Conservation (phyloP, 2,329 filamentous ascomycete genomes). For the Monosporascus sp. region DNA sequence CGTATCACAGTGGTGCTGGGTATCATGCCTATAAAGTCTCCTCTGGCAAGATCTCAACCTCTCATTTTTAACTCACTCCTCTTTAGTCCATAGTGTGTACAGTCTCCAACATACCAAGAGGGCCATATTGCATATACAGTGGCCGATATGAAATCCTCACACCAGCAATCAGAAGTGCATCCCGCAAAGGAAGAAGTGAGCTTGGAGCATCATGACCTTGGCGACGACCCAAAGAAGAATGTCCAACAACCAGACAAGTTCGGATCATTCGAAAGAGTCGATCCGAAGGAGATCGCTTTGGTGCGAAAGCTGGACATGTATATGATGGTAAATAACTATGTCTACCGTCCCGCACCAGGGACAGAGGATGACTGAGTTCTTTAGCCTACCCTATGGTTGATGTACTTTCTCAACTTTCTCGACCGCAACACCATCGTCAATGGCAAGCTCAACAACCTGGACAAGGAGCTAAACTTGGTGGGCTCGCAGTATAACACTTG, state of each 20-base stretch:
- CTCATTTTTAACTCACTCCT: too few relatives aligned
- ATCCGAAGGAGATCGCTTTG: conserved; percentile 29
- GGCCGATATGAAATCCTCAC: neutral
- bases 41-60: neutral
- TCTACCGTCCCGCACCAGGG: neutral
- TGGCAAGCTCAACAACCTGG: conserved; percentile 34
- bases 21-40: too few relatives aligned
- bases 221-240: conserved; percentile 3
- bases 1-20: too few relatives aligned
- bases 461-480: conserved; percentile 31
- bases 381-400: conserved; percentile 29
- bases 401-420: conserved; percentile 26
- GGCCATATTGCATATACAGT: neutral
- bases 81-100: neutral
- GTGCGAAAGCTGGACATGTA: conserved; percentile 30
- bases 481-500: conserved; percentile 32
- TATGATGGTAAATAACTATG: conserved; percentile 22
- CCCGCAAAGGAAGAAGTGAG: neutral
- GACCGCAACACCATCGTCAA: conserved; percentile 42
- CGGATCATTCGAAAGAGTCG: conserved; percentile 26
- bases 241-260: conserved; percentile 24
- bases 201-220: neutral
- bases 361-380: neutral
- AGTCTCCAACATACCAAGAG: neutral
- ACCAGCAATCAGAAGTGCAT: neutral